Conservation (phyloP, 1,284 basidiomycete species). For the Cystobasidium slooffiae region DNA sequence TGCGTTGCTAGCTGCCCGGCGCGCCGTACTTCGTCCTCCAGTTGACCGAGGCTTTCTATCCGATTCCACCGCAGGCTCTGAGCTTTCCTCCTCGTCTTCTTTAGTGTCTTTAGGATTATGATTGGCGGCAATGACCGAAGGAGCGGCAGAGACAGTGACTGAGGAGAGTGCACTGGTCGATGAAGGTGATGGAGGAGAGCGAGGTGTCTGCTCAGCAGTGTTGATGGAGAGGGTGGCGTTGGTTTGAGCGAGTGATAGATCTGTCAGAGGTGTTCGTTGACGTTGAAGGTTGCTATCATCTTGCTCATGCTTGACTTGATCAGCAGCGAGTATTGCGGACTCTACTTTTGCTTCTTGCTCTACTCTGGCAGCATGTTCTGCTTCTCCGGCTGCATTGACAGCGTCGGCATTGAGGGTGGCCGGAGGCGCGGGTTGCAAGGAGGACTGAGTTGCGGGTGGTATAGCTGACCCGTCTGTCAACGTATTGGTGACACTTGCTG, state of each 20-base stretch:
- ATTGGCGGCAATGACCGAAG: neutral
- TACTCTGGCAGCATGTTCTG: constrained; percentile 9
- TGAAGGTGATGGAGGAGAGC: constrained; percentile 1
- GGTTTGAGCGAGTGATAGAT: constrained; percentile 1
- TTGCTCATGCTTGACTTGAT: neutral
- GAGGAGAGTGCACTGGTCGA: constrained; percentile 6
- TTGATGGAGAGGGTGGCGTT: neutral
- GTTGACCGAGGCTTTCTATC: constrained; percentile 19
- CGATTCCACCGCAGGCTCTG: neutral
- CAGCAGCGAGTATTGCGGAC: constrained; percentile 14
- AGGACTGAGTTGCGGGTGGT: neutral
- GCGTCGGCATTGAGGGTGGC: constrained; percentile 4
- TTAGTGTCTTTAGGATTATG: constrained; percentile 4
- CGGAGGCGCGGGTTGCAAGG: neutral
- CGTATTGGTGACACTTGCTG: neutral
- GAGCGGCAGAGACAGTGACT: constrained; percentile 10
- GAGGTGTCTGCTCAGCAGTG: neutral
- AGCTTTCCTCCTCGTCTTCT: constrained; percentile 11
- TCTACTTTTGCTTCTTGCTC: constrained; percentile 15
- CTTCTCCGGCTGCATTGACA: constrained; percentile 15
- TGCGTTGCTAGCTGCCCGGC: constrained; percentile 15
- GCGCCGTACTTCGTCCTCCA: constrained; percentile 12
- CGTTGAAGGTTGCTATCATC: neutral
- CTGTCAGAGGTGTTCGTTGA: constrained; percentile 3
- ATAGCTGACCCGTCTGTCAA: neutral